A percentile compares a stretch with the other conserved stretches of the same genome.
Evolutionary conservation across 768 basidiomycete genomes (phyloP).

Genomic region (Mycena olivaceomarginata): DNA sequence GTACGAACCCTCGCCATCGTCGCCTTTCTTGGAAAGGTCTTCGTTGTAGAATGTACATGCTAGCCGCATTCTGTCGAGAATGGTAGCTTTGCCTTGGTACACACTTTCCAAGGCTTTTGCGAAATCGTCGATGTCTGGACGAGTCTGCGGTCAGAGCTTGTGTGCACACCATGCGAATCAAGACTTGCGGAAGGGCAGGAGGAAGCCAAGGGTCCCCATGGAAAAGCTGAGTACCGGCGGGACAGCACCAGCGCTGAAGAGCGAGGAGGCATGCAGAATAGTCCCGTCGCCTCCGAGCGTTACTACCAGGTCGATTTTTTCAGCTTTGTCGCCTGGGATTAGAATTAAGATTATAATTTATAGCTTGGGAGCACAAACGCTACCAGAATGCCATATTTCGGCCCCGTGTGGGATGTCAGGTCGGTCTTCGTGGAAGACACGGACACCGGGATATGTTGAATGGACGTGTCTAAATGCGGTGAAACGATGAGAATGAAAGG

Average conservation of each 20-base stretch:
- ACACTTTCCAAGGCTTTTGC: constrained; percentile 87
- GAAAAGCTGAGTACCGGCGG: constrained; percentile 95
- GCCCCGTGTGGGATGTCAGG: constrained; percentile 79
- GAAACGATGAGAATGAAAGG: constrained; percentile 15
- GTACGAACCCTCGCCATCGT: constrained; percentile 74
- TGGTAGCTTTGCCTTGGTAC: constrained; percentile 85
- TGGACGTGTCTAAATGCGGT: constrained; percentile 70
- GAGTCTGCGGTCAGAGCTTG: constrained; percentile 1
- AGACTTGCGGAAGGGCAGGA: constrained; percentile 93
- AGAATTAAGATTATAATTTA: constrained; percentile 12
- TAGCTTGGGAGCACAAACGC: constrained; percentile 39
- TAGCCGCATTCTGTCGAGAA: constrained; percentile 93
- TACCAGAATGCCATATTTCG: constrained; percentile 81
- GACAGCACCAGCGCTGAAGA: constrained; percentile 93
- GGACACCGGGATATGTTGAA: constrained; percentile 74
- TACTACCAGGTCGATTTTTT: constrained; percentile 89
- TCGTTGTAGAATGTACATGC: constrained; percentile 86
- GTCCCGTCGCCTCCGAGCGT: constrained; percentile 97
- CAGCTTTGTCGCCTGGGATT: constrained; percentile 65
- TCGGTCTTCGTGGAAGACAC: constrained; percentile 81
- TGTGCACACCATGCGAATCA: constrained; percentile 1
- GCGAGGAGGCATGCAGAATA: constrained; percentile 93
- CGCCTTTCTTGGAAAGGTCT: constrained; percentile 73
- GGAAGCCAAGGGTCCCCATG: constrained; percentile 95
- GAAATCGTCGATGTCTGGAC: constrained; percentile 91